These are phyloP conservation scores for Arachis monticola DNA, from an alignment of 331 rosid species.

Conservation along the genomic window DNA sequence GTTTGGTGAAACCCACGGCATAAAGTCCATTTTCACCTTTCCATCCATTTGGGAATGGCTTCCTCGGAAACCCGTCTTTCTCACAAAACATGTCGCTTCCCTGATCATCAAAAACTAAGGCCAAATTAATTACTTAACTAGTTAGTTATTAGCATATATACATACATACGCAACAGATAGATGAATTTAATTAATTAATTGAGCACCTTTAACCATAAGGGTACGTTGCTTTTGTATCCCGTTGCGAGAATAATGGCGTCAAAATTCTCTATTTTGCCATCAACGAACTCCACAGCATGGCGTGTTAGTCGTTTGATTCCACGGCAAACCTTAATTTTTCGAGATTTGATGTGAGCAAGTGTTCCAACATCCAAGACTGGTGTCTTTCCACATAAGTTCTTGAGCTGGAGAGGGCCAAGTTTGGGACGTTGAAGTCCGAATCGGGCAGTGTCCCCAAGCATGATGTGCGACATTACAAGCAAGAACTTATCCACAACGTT, in stretches of 20 bases:
- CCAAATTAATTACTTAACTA: not conserved
- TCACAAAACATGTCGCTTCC: constrained; percentile 64
- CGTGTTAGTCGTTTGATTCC: constrained; percentile 59
- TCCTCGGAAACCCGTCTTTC: constrained; percentile 73
- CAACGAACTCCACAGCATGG: constrained; percentile 69
- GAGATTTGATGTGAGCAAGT: constrained; percentile 60
- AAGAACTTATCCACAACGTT: constrained; percentile 68
- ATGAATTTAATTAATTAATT: not conserved
- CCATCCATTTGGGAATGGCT: constrained; percentile 75
- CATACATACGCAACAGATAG: not conserved
- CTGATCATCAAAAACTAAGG: constrained; percentile 39
- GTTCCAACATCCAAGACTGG: constrained; percentile 97
- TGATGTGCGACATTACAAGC: constrained; percentile 61
- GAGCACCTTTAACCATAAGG: constrained; percentile 78
- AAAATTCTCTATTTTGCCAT: constrained; percentile 63
- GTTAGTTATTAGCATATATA: too few relatives aligned
- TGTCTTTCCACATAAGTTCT: constrained; percentile 68
- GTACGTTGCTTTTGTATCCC: constrained; percentile 83
- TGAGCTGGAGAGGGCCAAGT: constrained; percentile 77
- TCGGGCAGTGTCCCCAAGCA: constrained; percentile 75
- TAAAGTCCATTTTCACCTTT: constrained; percentile 74
- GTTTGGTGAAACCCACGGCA: constrained; percentile 79
- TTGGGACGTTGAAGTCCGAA: constrained; percentile 74
- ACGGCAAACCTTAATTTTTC: constrained; percentile 70
- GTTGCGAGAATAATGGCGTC: constrained; percentile 85